Conservation (phyloP, 768 basidiomycete genomes). For the Piloderma croceum region DNA sequence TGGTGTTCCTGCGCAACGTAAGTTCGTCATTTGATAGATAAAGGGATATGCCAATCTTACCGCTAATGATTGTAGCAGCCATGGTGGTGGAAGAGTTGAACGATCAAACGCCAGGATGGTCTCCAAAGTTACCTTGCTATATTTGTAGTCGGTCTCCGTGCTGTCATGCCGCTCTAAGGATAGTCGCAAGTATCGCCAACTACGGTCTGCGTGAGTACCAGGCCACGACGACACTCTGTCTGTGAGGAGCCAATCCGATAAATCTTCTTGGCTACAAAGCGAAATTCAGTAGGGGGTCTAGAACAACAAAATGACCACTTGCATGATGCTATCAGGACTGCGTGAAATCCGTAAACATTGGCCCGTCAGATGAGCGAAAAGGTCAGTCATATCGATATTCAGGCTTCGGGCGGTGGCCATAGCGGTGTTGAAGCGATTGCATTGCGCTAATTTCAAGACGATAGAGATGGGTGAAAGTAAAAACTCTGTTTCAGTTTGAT, state of each 20-base stretch:
- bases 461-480: slow-evolving; percentile 57
- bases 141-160: slow-evolving; percentile 62
- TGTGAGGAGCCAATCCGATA: slow-evolving; percentile 77
- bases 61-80: slow-evolving; percentile 75
- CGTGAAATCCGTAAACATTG: slow-evolving; percentile 75
- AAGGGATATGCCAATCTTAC: slow-evolving; percentile 28
- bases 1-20: slow-evolving; percentile 50
- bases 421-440: slow-evolving; percentile 74
- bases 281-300: neutral
- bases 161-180: slow-evolving; percentile 76
- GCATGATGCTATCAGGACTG: slow-evolving; percentile 57
- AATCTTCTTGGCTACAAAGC: slow-evolving; percentile 54
- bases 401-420: slow-evolving; percentile 71
- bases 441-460: slow-evolving; percentile 72
- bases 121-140: slow-evolving; percentile 73
- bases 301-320: slow-evolving; percentile 20
- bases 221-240: slow-evolving; percentile 81
- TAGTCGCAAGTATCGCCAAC: slow-evolving; percentile 84
- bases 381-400: slow-evolving; percentile 78
- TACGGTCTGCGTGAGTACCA: slow-evolving; percentile 72
- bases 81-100: slow-evolving; percentile 63
- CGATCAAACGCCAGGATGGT: slow-evolving; percentile 66
- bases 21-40: slow-evolving; percentile 4
- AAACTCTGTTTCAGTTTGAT: slow-evolving; percentile 38
- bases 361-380: slow-evolving; percentile 71